Conservation (phyloP, 106 monocot species). For the Hemerocallis citrina region DNA sequence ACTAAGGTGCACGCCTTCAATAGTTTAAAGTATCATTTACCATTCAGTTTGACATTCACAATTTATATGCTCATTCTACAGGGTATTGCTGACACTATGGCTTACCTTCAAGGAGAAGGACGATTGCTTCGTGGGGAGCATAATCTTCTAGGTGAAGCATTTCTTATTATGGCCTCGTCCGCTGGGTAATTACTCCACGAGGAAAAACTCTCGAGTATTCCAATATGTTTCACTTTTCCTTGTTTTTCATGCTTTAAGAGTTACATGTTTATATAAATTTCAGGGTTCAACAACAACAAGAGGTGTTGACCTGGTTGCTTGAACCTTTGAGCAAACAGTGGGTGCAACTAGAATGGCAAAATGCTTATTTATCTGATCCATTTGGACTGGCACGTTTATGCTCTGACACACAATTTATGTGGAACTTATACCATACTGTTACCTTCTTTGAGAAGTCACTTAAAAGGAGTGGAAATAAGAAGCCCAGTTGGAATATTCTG, state of each 20-base stretch:
- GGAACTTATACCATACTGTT: constrained; percentile 85
- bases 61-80: constrained; percentile 22
- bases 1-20: too few species aligned
- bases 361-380: constrained; percentile 66
- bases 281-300: constrained; percentile 91
- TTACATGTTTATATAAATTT: constrained; percentile 9
- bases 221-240: not conserved
- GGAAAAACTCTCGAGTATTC: not conserved
- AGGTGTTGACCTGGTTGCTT: constrained; percentile 90
- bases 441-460: constrained; percentile 95
- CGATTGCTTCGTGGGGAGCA: constrained; percentile 80
- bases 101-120: constrained; percentile 74
- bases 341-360: constrained; percentile 93
- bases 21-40: too few species aligned
- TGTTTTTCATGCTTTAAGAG: not conserved
- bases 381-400: constrained; percentile 51
- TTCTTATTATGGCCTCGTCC: constrained; percentile 92
- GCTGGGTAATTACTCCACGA: constrained; percentile 55
- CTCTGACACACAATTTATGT: constrained; percentile 71
- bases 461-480: constrained; percentile 84
- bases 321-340: constrained; percentile 85
- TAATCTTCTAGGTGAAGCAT: constrained; percentile 94
- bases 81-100: constrained; percentile 96
- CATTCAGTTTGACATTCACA: not conserved
- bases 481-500: constrained; percentile 25